These are phyloP conservation scores for Auricularia sp. DNA, from an alignment of 768 basidiomycete species.

Conservation along the genomic window DNA sequence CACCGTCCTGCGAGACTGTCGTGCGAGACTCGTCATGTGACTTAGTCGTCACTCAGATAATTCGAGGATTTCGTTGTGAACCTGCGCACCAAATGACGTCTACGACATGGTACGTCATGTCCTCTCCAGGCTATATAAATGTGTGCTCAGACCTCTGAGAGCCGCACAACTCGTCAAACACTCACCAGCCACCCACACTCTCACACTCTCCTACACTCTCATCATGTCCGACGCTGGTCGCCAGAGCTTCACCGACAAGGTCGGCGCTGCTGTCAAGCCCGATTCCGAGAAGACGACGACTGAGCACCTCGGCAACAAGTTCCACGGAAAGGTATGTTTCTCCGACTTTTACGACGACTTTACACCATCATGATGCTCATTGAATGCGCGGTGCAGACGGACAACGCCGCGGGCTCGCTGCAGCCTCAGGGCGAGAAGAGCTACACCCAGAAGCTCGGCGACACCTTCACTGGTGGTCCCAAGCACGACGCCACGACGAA, in stretches of 20 bases:
- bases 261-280: slow-evolving; percentile 34
- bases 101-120: too few relatives aligned
- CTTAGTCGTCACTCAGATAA: too few relatives aligned
- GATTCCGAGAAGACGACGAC: slow-evolving; percentile 15
- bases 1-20: too few relatives aligned
- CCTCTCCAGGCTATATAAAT: too few relatives aligned
- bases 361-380: too few relatives aligned
- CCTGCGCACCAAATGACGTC: too few relatives aligned
- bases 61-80: too few relatives aligned
- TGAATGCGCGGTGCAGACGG: slow-evolving; percentile 13
- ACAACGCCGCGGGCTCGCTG: slow-evolving; percentile 37
- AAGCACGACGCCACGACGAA: slow-evolving; percentile 33
- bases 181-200: neutral
- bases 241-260: slow-evolving; percentile 53
- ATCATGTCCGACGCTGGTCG: slow-evolving; percentile 50
- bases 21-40: too few relatives aligned
- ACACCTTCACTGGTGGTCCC: slow-evolving; percentile 36
- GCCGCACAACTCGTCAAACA: too few relatives aligned
- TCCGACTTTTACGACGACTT: too few relatives aligned
- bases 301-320: slow-evolving; percentile 44
- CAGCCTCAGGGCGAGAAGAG: slow-evolving; percentile 51
- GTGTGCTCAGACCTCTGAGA: too few relatives aligned
- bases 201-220: neutral
- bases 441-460: slow-evolving; percentile 37
- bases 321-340: slow-evolving; percentile 29